Evolutionary conservation across 805 yeast species (phyloP).

Genomic region (Hermanozyma aechmeae): DNA sequence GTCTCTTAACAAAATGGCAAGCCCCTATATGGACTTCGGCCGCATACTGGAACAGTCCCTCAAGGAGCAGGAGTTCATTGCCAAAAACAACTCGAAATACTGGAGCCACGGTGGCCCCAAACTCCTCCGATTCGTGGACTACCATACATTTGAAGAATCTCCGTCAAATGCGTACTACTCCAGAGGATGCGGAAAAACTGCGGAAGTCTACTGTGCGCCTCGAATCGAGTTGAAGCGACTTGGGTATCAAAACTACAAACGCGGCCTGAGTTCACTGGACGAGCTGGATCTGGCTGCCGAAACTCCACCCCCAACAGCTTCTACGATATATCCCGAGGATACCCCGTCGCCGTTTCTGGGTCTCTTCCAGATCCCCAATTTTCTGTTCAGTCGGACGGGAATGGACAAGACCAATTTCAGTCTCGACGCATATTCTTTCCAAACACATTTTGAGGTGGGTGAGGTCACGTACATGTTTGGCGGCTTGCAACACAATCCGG

Average conservation of each 20-base stretch:
- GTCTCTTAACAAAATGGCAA: too few relatives aligned
- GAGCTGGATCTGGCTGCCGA: neutral
- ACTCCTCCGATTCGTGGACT: too few relatives aligned
- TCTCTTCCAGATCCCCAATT: slow-evolving; percentile 7
- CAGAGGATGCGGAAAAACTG: too few relatives aligned
- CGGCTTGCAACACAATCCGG: slow-evolving; percentile 17
- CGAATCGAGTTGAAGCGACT: too few relatives aligned
- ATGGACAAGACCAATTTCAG: neutral
- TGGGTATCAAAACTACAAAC: neutral
- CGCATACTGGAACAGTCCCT: too few relatives aligned
- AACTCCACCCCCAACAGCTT: neutral
- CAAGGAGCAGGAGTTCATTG: too few relatives aligned
- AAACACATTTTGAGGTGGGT: slow-evolving; percentile 21
- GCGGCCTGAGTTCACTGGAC: neutral
- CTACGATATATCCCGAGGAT: neutral
- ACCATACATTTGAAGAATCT: too few relatives aligned
- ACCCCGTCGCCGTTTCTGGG: slow-evolving; percentile 10
- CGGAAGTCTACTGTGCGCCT: too few relatives aligned
- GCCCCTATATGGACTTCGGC: too few relatives aligned
- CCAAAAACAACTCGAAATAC: too few relatives aligned
- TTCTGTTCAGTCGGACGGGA: slow-evolving; percentile 4
- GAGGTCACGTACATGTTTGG: slow-evolving; percentile 29
- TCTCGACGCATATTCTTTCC: slow-evolving; percentile 14
- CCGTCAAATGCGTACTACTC: too few relatives aligned
- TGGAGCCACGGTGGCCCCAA: too few relatives aligned